Evolutionary conservation across 1,284 basidiomycete species (phyloP).

Genomic region (Meripilus lineatus): DNA sequence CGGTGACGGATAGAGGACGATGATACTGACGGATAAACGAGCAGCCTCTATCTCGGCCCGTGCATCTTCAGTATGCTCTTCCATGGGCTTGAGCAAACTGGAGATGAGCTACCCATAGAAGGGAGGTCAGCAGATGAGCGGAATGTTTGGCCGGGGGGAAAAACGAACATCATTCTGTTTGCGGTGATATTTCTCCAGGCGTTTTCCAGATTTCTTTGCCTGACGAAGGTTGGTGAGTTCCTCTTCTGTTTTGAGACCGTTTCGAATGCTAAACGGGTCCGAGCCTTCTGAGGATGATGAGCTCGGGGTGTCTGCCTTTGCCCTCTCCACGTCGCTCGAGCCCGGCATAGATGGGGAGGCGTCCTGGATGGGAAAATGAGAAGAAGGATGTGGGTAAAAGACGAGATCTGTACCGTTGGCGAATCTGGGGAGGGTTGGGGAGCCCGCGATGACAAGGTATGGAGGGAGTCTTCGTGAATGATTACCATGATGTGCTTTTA

Average conservation of each 20-base stretch:
- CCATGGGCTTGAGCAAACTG: conserved; percentile 84
- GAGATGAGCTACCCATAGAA: conserved; percentile 60
- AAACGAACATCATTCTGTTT: conserved; percentile 77
- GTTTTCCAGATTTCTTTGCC: conserved; percentile 51
- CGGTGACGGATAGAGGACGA: conserved; percentile 4
- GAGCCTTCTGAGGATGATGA: conserved; percentile 10
- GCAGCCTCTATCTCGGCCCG: conserved; percentile 57
- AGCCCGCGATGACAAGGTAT: conserved; percentile 14
- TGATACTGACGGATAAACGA: conserved; percentile 53
- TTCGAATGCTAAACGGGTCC: conserved; percentile 62
- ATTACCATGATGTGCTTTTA: conserved; percentile 15
- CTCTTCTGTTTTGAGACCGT: conserved; percentile 52
- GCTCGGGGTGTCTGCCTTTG: background rate
- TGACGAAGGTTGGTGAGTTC: conserved; percentile 57
- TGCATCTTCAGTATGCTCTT: conserved; percentile 76
- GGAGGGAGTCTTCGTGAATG: conserved; percentile 13
- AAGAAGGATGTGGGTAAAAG: background rate
- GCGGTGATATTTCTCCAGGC: conserved; percentile 68
- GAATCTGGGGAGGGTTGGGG: conserved; percentile 7
- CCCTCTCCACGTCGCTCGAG: conserved; percentile 6
- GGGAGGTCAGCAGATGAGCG: conserved; percentile 1
- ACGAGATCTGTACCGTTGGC: background rate
- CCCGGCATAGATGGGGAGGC: background rate
- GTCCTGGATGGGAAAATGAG: background rate
- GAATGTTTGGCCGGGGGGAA: conserved; percentile 3